Evolutionary conservation across 768 basidiomycete genomes (phyloP).

Genomic region (Trametes coccinea): DNA sequence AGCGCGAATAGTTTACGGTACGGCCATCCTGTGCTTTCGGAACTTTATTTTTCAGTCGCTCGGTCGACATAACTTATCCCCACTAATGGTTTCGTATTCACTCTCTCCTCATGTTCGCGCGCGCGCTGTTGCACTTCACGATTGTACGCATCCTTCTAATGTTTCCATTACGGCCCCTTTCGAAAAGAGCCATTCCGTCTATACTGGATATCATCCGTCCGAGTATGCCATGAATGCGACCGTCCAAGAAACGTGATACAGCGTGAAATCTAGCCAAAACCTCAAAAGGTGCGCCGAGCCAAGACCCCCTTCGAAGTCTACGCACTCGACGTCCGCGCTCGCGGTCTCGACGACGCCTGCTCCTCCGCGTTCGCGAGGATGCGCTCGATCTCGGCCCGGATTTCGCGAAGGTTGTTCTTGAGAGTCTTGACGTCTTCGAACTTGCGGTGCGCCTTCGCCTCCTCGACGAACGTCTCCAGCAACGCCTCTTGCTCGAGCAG

Average conservation of each 20-base stretch:
- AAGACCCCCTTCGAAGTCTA: neutral
- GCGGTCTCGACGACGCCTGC: constrained; percentile 6
- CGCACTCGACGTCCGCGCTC: constrained; percentile 7
- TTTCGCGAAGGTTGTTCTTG: constrained; percentile 77
- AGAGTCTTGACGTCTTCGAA: constrained; percentile 94
- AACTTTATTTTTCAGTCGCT: constrained; percentile 18
- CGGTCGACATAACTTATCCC: constrained; percentile 25
- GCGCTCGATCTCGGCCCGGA: constrained; percentile 79
- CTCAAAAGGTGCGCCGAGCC: neutral
- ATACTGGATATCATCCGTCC: neutral
- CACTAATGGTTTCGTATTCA: constrained; percentile 14
- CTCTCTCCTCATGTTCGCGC: neutral
- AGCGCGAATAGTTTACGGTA: neutral
- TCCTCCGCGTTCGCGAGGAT: constrained; percentile 44
- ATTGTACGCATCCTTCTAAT: constrained; percentile 17
- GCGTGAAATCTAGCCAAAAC: neutral
- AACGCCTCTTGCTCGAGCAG: constrained; percentile 93
- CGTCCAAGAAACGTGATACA: constrained; percentile 8
- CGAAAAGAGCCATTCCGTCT: neutral
- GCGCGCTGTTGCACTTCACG: constrained; percentile 1
- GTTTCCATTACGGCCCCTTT: constrained; percentile 3
- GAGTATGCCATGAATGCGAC: neutral
- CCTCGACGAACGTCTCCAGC: constrained; percentile 85
- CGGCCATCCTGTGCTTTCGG: constrained; percentile 3
- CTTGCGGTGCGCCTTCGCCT: constrained; percentile 87